phyloP scores from a whole-genome alignment of 2,329 filamentous ascomycete species.

The Podosphaera xanthii region DNA sequence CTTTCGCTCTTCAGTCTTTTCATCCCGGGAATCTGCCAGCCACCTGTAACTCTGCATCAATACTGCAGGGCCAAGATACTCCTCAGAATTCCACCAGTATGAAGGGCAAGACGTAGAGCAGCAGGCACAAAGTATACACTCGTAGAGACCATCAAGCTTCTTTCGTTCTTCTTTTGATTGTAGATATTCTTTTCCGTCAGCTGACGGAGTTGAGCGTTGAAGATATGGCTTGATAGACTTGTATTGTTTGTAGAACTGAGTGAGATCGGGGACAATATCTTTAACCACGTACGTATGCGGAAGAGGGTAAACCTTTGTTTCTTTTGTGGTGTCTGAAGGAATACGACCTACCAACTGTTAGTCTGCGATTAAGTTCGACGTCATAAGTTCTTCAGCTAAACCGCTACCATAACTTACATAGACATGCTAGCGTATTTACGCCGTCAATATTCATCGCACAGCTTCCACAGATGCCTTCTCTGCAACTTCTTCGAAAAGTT shows the following conservation, averaged over 20 bases:
- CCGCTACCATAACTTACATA: constrained; percentile 44
- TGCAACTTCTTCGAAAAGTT: constrained; percentile 85
- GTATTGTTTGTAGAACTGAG: constrained; percentile 99
- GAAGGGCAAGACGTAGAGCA: constrained; percentile 98
- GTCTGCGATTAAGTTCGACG: neutral
- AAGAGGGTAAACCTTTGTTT: constrained; percentile 89
- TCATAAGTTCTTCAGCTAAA: neutral
- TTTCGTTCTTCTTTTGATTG: constrained; percentile 80
- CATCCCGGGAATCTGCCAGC: constrained; percentile 85
- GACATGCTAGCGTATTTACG: constrained; percentile 87
- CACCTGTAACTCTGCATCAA: constrained; percentile 96
- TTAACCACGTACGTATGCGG: constrained; percentile 99
- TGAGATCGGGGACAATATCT: constrained; percentile 93
- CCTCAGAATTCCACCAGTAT: constrained; percentile 99
- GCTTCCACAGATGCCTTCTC: constrained; percentile 95
- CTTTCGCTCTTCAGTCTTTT: constrained; percentile 72
- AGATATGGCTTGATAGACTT: constrained; percentile 99
- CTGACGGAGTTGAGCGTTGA: constrained; percentile 64
- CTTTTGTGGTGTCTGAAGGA: constrained; percentile 54
- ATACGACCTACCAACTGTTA: constrained; percentile 53
- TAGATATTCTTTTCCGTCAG: constrained; percentile 75
- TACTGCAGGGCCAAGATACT: constrained; percentile 92
- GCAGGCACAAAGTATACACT: constrained; percentile 98
- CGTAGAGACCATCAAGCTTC: constrained; percentile 90
- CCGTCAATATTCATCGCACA: constrained; percentile 99